These are phyloP conservation scores for Gaeumannomyces sp. DNA, from an alignment of 2,329 filamentous ascomycete species.

Conservation along the genomic window DNA sequence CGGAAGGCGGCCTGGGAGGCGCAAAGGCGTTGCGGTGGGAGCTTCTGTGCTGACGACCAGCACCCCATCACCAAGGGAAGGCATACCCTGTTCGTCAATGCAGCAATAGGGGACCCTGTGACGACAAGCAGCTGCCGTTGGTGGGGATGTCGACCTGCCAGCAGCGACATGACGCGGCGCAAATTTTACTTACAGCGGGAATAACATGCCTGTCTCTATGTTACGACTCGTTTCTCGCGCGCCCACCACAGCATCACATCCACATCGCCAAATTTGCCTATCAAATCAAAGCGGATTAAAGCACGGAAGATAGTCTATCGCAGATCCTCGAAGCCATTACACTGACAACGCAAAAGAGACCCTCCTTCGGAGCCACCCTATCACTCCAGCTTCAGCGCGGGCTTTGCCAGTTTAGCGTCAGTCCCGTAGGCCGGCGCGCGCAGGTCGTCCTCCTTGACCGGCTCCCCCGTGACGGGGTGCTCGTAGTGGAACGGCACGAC, in stretches of 20 bases:
- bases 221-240: too few relatives aligned
- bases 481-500: conserved; percentile 48
- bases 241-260: too few relatives aligned
- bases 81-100: conserved; percentile 51
- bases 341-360: too few relatives aligned
- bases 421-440: conserved; percentile 40
- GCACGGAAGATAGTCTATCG: too few relatives aligned
- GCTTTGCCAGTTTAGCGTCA: conserved; percentile 31
- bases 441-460: conserved; percentile 38
- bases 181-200: too few relatives aligned
- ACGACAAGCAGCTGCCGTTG: neutral
- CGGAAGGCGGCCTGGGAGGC: neutral
- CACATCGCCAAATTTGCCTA: too few relatives aligned
- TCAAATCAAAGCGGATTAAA: too few relatives aligned
- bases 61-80: conserved; percentile 25
- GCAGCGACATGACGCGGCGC: neutral
- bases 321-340: too few relatives aligned
- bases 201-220: too few relatives aligned
- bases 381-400: conserved; percentile 32
- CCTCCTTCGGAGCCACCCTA: too few relatives aligned
- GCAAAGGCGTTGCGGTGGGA: conserved; percentile 24
- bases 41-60: conserved; percentile 25
- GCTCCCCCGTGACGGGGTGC: conserved; percentile 43
- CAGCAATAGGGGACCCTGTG: conserved; percentile 34
- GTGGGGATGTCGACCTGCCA: conserved; percentile 2